These are phyloP conservation scores for Globisporangium irregulare DNA, from an alignment of 352 stramenopile genomes.

Conservation along the genomic window DNA sequence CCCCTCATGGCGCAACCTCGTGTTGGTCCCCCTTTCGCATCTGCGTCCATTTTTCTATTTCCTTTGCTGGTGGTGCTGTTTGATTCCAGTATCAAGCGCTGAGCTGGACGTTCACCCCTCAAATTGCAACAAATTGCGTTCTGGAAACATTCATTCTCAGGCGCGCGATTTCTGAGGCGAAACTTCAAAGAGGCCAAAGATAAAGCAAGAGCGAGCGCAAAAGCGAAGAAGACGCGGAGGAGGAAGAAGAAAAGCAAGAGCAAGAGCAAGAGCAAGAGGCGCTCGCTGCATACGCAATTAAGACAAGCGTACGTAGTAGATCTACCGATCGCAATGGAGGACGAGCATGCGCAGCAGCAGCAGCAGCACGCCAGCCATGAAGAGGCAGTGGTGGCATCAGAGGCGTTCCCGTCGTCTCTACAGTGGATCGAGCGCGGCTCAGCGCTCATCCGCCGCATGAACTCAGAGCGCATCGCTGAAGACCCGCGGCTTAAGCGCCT, in stretches of 20 bases:
- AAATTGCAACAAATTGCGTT: background rate
- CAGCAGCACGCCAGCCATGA: background rate
- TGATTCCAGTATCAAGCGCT: background rate
- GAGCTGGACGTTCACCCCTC: background rate
- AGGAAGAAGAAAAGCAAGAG: background rate
- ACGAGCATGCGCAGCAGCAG: background rate
- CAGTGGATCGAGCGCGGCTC: conserved; percentile 82
- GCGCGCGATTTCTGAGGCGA: background rate
- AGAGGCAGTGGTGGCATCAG: conserved; percentile 2
- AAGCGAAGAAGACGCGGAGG: background rate
- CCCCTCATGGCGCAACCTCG: conserved; percentile 17
- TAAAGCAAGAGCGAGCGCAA: background rate
- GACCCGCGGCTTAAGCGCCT: conserved; percentile 73
- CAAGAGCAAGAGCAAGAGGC: background rate
- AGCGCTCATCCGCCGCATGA: conserved; percentile 84
- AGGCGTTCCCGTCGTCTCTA: conserved; percentile 41
- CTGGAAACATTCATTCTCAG: background rate
- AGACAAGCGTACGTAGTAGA: background rate
- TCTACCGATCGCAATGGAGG: background rate
- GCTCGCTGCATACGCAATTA: background rate
- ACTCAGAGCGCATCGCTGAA: conserved; percentile 83
- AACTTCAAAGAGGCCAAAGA: conserved; percentile 12
- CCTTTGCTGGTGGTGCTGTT: background rate
- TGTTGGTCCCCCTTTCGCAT: background rate
- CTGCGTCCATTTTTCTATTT: conserved; percentile 1